These are phyloP conservation scores for Taphrina flavorubra DNA, from an alignment of 1,139 yeast species.

Conservation along the genomic window DNA sequence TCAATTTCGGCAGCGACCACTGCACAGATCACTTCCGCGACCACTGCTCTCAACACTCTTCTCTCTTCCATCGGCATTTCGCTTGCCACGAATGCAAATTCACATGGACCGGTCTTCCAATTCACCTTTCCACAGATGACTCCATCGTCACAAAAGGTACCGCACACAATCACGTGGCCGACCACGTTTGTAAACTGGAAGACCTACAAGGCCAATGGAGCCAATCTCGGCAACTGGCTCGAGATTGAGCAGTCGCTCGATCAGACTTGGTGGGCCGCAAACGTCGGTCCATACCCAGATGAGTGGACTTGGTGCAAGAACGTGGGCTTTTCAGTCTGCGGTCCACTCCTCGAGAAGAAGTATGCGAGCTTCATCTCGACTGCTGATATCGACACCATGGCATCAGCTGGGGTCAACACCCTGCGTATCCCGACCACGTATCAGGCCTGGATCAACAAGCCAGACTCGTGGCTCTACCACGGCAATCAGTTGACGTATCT, in stretches of 20 bases:
- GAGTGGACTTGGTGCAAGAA: slow-evolving; percentile 55
- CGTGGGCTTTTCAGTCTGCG: slow-evolving; percentile 60
- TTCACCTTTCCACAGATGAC: background rate
- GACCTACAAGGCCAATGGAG: slow-evolving; percentile 59
- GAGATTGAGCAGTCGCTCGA: slow-evolving; percentile 82
- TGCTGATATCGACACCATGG: slow-evolving; percentile 67
- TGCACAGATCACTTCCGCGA: background rate
- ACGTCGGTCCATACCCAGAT: slow-evolving; percentile 49
- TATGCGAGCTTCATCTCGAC: slow-evolving; percentile 79
- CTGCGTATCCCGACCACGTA: slow-evolving; percentile 90
- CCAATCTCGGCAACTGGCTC: slow-evolving; percentile 90
- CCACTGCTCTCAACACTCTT: background rate
- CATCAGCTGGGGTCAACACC: slow-evolving; percentile 73
- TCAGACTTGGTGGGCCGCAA: slow-evolving; percentile 69
- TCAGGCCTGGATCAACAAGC: slow-evolving; percentile 69
- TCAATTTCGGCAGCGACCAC: background rate
- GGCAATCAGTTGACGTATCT: slow-evolving; percentile 10
- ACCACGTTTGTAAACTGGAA: slow-evolving; percentile 14
- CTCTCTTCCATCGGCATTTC: background rate
- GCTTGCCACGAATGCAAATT: slow-evolving; percentile 1
- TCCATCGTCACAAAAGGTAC: background rate
- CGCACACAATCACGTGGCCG: slow-evolving; percentile 8
- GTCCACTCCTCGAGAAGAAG: slow-evolving; percentile 60
- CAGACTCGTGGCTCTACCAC: slow-evolving; percentile 15
- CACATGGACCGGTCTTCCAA: background rate